Conservation (phyloP, 139 green algal species). For the Chlorella vulgaris region DNA sequence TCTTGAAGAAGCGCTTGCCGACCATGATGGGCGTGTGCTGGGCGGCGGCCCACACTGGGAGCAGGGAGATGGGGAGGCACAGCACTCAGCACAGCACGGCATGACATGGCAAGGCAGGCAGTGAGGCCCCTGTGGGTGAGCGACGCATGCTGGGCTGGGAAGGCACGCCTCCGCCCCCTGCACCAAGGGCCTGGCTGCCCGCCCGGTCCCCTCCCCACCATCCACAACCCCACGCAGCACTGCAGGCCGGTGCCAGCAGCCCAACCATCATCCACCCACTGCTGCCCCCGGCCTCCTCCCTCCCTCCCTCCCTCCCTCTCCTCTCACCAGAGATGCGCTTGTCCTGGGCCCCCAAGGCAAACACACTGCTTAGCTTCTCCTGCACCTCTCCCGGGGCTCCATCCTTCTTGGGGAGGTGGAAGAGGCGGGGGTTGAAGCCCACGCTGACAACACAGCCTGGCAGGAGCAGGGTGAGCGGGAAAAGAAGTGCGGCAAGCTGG, state of each 20-base stretch:
- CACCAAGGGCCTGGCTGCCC: too few relatives aligned
- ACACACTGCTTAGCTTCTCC: conserved; percentile 36
- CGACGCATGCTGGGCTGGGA: too few relatives aligned
- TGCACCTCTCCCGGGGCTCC: conserved; percentile 19
- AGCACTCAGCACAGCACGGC: neutral
- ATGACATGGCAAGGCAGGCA: neutral
- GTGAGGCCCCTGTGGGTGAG: too few relatives aligned
- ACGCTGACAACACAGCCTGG: conserved; percentile 65
- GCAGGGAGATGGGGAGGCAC: neutral
- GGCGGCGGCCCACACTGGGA: conserved; percentile 38
- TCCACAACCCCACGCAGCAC: neutral
- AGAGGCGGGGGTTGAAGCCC: conserved; percentile 76
- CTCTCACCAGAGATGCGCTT: conserved; percentile 23
- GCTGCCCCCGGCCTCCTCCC: neutral
- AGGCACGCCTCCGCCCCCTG: too few relatives aligned
- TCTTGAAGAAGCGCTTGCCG: conserved; percentile 47
- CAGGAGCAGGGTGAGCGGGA: conserved; percentile 48
- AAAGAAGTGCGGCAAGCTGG: conserved; percentile 42
- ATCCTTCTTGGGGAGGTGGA: conserved; percentile 45
- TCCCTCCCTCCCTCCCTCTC: neutral
- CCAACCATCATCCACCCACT: too few relatives aligned
- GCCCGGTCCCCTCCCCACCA: neutral
- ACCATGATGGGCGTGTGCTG: conserved; percentile 27
- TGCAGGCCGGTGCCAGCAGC: too few relatives aligned
- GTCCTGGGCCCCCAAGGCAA: conserved; percentile 76